Evolutionary conservation across 331 rosid species (phyloP).

Genomic region (Acacia concinna): DNA sequence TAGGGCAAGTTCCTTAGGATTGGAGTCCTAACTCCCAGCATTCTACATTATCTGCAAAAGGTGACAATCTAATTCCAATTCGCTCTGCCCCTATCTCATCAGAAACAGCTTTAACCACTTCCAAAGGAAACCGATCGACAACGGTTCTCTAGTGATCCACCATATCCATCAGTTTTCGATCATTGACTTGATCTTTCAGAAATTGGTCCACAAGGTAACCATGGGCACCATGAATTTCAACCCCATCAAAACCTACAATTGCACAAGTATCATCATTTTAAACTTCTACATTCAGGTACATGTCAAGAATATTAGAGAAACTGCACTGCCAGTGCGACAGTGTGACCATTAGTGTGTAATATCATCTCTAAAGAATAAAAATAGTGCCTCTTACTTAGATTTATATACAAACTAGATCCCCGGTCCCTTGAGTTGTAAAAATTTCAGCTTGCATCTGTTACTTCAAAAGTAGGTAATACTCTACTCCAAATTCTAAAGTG

Average conservation of each 20-base stretch:
- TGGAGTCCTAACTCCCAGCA: slow-evolving; percentile 66
- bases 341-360: neutral
- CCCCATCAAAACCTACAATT: slow-evolving; percentile 71
- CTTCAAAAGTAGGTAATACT: neutral
- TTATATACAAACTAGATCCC: neutral
- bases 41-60: slow-evolving; percentile 50
- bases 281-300: neutral
- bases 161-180: slow-evolving; percentile 70
- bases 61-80: slow-evolving; percentile 78
- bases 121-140: slow-evolving; percentile 61
- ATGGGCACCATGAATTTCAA: slow-evolving; percentile 82
- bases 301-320: too few species aligned
- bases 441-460: neutral
- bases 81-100: slow-evolving; percentile 74
- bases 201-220: slow-evolving; percentile 76
- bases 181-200: slow-evolving; percentile 65
- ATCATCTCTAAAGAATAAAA: neutral
- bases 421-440: neutral
- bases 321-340: neutral
- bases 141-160: slow-evolving; percentile 78
- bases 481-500: neutral
- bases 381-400: neutral
- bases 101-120: slow-evolving; percentile 60
- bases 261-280: neutral
- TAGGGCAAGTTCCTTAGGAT: slow-evolving; percentile 59